phyloP scores from a whole-genome alignment of 1,139 yeast species.

The Yamadazyma pseudoaaseri region DNA sequence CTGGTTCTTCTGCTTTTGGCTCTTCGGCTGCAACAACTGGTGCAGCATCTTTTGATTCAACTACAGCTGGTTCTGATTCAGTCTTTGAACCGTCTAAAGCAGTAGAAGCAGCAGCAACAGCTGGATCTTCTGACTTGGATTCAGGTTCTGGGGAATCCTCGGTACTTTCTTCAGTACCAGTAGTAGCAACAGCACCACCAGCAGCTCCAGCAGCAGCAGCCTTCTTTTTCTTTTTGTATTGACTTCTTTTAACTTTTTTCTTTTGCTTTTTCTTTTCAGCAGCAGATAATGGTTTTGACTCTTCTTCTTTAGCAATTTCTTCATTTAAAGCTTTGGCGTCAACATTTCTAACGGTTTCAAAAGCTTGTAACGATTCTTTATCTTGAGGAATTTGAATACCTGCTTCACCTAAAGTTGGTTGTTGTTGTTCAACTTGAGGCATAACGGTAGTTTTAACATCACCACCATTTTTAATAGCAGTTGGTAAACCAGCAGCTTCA shows the following conservation, averaged over 20 bases:
- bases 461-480: constrained; percentile 17
- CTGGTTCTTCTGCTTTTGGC: constrained; percentile 6
- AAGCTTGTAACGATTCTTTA: constrained; percentile 39
- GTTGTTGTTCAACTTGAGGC: constrained; percentile 51
- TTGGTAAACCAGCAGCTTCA: constrained; percentile 50
- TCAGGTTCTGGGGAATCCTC: constrained; percentile 19
- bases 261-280: constrained; percentile 46
- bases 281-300: constrained; percentile 21
- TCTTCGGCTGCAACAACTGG: constrained; percentile 7
- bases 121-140: too few species aligned
- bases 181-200: constrained; percentile 26
- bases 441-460: constrained; percentile 51
- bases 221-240: constrained; percentile 48
- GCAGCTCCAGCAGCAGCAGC: constrained; percentile 40
- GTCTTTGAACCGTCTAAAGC: constrained; percentile 9
- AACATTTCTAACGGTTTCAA: constrained; percentile 32
- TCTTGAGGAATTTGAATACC: constrained; percentile 47
- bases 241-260: constrained; percentile 48
- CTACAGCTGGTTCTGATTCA: constrained; percentile 4
- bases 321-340: constrained; percentile 50
- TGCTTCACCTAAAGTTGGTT: constrained; percentile 56
- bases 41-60: constrained; percentile 7
- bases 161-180: constrained; percentile 13
- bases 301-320: constrained; percentile 4
- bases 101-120: constrained; percentile 10